Base-by-base conservation (phyloP, 768 basidiomycete genomes). In the Trametes villosa region DNA sequence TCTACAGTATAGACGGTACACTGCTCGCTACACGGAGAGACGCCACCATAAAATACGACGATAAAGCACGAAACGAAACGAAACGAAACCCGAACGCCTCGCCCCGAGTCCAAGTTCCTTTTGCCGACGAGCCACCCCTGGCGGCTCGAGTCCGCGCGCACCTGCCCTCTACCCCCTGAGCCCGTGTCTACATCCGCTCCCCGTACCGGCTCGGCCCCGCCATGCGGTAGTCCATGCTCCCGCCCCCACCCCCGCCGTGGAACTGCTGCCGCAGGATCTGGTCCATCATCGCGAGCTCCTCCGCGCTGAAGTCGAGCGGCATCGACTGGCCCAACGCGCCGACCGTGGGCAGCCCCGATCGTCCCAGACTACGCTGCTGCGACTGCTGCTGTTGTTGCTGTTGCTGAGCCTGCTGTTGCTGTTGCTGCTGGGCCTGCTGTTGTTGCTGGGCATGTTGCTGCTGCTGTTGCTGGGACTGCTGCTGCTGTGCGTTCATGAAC, bases 211-310 rank as follows among this genome's bases (percentile, higher is more conserved):
- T 57, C 36, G 56, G 56, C 29, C 56, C 56, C 3, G 34, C 36
- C 47, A 57, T 27, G 3, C 56, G 56, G 47, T 57, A 60, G 52
- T 60, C 52, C 52, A 60, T 49, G 22, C 52, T 38, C 8, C 41
- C 29, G 18, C 40, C 40, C n/a, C 40, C 42, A n/a, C 42, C 42
- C 22, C 44, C 29, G 27, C 46, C 29, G 22, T 60, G 31, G 47
- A 49, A 64, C 58, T 68, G 65, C 63, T 70, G 69, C 53, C 67
- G 41, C 48, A 65, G 29, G 36, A 70, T 67, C 67, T 68, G 67
- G 55, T 70, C 67, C 69, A 70, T 70, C 38, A 68, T 59, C 56
- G 67, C 67, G 26, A 70, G 59, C 66, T 70, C 69, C 56, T 68
- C 67, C 47, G 59, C 57, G 57, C 64, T 66, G 42, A 68, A 70